Evolutionary conservation across 768 basidiomycete genomes (phyloP), one percentile per base, ranked within the genome.

Genomic region (Kwoniella dejecticola): DNA sequence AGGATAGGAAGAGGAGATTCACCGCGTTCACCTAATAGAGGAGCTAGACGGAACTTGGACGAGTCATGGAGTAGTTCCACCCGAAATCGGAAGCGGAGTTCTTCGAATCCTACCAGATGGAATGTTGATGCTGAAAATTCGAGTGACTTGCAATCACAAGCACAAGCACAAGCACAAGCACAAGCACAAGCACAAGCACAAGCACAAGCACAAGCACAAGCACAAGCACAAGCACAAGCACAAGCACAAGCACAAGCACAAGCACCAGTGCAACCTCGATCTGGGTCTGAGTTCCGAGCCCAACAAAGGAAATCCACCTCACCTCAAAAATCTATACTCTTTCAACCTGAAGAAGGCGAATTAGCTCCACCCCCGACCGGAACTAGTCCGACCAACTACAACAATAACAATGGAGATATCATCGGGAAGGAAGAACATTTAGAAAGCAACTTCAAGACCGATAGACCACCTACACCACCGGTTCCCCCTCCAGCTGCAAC

Each of bases 381-480:
- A n/a, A n/a, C n/a, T n/a, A n/a, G n/a, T n/a, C 4, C 19, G 10
- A 12, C 23, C 31, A 23, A 38, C n/a, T 4, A 52, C 6, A 13
- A 1, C 30, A 19, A 17, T n/a, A 10, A 5, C 7, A 19, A 23
- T n/a, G 8, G 27, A 42, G 56, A 40, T 24, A 8, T 13, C 4
- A 40, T 26, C 7, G 12, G 10, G 40, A 6, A 26, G 19, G 40
- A 41, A 3, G 33, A 15, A 19, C 17, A 24, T 21, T 31, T 41
- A 36, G 40, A 17, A 31, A 29, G 31, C 1, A 46, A 49, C 19
- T 13, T 46, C 26, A 48, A 52, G 15, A 17, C 26, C n/a, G 62
- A 63, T 47, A 21, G 59, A 49, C 52, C 53, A 44, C 58, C 58
- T 8, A 59, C 56, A 5, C 63, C 63, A 1, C 58, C 58, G 17